Base-by-base conservation (phyloP, 2,329 filamentous ascomycete genomes). In the Epichloe sp. region DNA sequence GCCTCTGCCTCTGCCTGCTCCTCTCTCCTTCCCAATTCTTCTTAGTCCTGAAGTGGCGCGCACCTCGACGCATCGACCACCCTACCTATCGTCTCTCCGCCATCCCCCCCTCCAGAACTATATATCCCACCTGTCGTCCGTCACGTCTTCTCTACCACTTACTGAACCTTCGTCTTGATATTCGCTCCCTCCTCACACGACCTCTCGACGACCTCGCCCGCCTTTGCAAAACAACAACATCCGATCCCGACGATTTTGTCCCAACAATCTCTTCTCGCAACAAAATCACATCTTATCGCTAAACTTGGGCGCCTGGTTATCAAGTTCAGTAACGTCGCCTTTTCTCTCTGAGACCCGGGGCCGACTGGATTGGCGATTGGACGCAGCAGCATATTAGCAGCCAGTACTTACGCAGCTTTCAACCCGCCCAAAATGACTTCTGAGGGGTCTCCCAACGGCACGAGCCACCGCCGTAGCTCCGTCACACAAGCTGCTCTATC, bases 401-500 rank as follows among this genome's bases (percentile, higher is more conserved):
- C 15, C 23, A 41, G 21, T 14, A 11, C 19, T 34, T 35, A n/a
- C 2, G 34, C 42, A 44, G 35, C 15, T 44, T 14, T 45, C 17
- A 37, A 43, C 44, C 51, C 47, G 36, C 19, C 54, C 57, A 57
- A 49, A 53, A 67, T 68, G 63, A 64, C 65, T 54, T 61, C 65
- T 51, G 66, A 69, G 58, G 66, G 58, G 55, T 53, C 57, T 52
- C 62, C 59, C 56, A 65, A 63, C 54, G 63, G 60, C 56, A 57
- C 56, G 59, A 72, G 75, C 60, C 66, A 73, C 54, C 75, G 76
- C 59, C 75, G 78, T 59, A 71, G 75, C 57, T 80, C 78, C 54
- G 73, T 80, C 60, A 77, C 76, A 36, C 74, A 77, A 50, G 72
- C 76, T 52, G 74, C 78, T 50, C 69, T 81, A 55, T 74, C 74